Base-by-base conservation (phyloP, 2,329 filamentous ascomycete genomes). In the Scolecobasidium constrictum region DNA sequence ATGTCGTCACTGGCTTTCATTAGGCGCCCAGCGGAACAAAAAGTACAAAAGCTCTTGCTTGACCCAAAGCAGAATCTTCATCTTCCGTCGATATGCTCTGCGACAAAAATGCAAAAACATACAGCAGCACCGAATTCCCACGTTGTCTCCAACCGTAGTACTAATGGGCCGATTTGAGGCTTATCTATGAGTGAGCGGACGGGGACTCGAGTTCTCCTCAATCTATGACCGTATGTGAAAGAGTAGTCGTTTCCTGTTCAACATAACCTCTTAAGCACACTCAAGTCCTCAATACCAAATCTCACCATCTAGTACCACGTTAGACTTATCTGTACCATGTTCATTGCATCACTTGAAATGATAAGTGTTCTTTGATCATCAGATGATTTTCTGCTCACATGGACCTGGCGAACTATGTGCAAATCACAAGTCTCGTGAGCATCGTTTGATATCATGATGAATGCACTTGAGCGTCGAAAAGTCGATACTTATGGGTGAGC, bases 141-240 rank as follows among this genome's bases (percentile, higher is more conserved):
- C 26, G 26, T 42, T 16, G 39, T 42, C 39, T 12, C 39, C 39
- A 16, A 35, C 39, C 39, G 18, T 28, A 42, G 21, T 42, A 42
- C 39, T 42, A 42, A 42, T 42, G 19, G 21, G 31, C 39, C 39
- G 39, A 35, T 42, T 19, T 22, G 15, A 42, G 19, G 39, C 19
- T 42, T 42, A 35, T 35, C 26, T 42, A 21, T 20, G 26, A 42
- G n/a, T 35, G 39, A 42, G 39, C 39, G 39, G n/a, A 42, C 39
- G 39, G 39, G 39, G 11, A 35, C n/a, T 42, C 26, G 26, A 35
- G 23, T 3, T 42, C 31, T 42, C 39, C 19, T 42, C 15, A 22
- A 19, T 35, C 39, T 42, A 13, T 42, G 39, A 31, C 26, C 26
- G 26, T 31, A 31, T 31, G 26, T 31, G 26, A 31, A 9, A 31